Evolutionary conservation across 306 rosid species (phyloP).

Genomic region (Begonia peltatifolia): DNA sequence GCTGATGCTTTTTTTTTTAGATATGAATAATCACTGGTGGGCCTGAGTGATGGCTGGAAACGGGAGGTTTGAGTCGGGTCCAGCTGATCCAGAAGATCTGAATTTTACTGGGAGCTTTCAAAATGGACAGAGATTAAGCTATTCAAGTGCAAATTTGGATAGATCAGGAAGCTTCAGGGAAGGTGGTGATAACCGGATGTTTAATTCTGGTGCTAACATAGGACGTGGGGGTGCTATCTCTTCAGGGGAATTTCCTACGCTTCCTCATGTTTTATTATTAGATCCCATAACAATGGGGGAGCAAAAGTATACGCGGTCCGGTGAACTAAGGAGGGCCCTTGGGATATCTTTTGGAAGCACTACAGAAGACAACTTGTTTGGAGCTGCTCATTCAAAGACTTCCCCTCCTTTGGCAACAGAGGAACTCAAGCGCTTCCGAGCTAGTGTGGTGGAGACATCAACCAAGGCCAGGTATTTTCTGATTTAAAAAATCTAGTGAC

Average conservation of each 20-base stretch:
- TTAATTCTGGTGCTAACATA: conserved; percentile 26
- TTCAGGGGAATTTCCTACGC: conserved; percentile 30
- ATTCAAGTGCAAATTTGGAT: conserved; percentile 30
- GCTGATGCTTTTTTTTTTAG: too few relatives aligned
- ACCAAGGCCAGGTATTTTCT: conserved; percentile 49
- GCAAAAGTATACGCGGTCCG: conserved; percentile 27
- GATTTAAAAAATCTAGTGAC: conserved; percentile 4
- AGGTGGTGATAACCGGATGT: conserved; percentile 34
- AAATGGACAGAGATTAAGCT: conserved; percentile 38
- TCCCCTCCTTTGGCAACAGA: conserved; percentile 40
- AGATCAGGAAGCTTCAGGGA: conserved; percentile 49
- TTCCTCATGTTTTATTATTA: conserved; percentile 37
- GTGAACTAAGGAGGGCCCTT: conserved; percentile 40
- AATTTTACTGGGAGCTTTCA: conserved; percentile 28
- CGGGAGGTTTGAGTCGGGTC: conserved; percentile 42
- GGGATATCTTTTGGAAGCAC: conserved; percentile 46
- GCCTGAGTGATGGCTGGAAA: conserved; percentile 50
- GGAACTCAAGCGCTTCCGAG: conserved; percentile 56
- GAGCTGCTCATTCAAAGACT: conserved; percentile 44
- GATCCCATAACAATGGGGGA: conserved; percentile 50
- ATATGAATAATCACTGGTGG: too few relatives aligned
- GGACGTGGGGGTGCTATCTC: conserved; percentile 32
- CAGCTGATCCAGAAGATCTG: conserved; percentile 38
- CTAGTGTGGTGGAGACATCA: conserved; percentile 36
- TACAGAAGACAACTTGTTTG: conserved; percentile 47